These are phyloP conservation scores for Cymbomonas tetramitiformis DNA, from an alignment of 139 green algal genomes.

Conservation along the genomic window DNA sequence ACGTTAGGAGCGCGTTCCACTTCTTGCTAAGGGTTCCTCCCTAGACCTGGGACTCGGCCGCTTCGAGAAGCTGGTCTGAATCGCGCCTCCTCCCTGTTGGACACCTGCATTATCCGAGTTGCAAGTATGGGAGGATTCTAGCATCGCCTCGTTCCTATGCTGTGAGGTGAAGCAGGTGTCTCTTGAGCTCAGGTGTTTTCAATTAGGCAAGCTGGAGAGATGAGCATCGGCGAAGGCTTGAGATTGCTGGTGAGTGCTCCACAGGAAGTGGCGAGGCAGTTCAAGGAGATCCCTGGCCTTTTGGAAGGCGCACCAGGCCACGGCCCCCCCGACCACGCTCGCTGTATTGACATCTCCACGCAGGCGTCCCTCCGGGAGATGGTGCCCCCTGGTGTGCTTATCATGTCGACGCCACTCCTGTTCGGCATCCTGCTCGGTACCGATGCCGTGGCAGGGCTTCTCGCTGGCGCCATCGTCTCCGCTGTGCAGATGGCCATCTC, in stretches of 20 bases:
- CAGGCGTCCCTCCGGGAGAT: conserved; percentile 42
- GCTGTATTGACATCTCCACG: conserved; percentile 41
- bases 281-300: conserved; percentile 32
- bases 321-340: conserved; percentile 35
- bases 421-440: conserved; percentile 43
- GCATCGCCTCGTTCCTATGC: too few relatives aligned
- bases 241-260: too few relatives aligned
- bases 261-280: conserved; percentile 47
- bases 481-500: conserved; percentile 47
- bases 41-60: too few relatives aligned
- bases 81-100: too few relatives aligned
- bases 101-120: too few relatives aligned
- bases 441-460: conserved; percentile 40
- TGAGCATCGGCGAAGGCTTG: background rate
- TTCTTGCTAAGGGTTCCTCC: too few relatives aligned
- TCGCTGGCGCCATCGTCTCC: conserved; percentile 33
- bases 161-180: too few relatives aligned
- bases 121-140: too few relatives aligned
- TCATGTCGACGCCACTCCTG: conserved; percentile 32
- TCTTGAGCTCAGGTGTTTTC: too few relatives aligned
- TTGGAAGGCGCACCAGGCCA: conserved; percentile 43
- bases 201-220: too few relatives aligned
- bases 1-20: too few relatives aligned
- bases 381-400: conserved; percentile 42
- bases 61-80: too few relatives aligned